Evolutionary conservation across 371 early-diverging fungal genomes (phyloP), one percentile per base, ranked within the genome.

Genomic region (Zychaea mexicana): DNA sequence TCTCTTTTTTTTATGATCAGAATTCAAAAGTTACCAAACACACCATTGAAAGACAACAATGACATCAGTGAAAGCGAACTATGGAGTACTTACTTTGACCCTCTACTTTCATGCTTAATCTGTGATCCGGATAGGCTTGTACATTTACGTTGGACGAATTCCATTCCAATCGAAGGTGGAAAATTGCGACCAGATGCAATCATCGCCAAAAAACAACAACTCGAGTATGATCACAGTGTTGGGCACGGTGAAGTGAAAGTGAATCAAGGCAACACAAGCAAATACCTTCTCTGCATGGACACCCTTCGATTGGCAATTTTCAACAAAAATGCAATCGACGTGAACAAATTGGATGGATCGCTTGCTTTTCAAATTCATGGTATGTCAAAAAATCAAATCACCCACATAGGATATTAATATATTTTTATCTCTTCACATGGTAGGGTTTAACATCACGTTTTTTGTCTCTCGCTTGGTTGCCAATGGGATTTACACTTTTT

Each of bases 81-180:
- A 45, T 76, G 76, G 71, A 76, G 57, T 62, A 76, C 66, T 4
- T 72, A 68, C 60, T 72, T 62, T 52, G 76, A 76, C 49, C 72
- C 76, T 21, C 19, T 71, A 24, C 39, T 75, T 24, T 70, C 67
- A 26, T 70, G 68, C 56, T 46, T 72, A 5, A 57, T 70, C 6
- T 52, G 63, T 57, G 68, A 77, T 60, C 70, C 70, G 28, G 65
- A 61, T 28, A 47, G 46, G 33, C 64, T 69, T 13, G 61, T 71
- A 24, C 72, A 68, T 52, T 53, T 73, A 17, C 71, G 64, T 27
- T 72, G 71, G 72, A 70, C 64, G 21, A 69, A 72, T 65, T 17
- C 66, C 33, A 60, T 64, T 13, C 65, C 69, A 52, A 67, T 31
- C 21, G 70, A 47, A 47, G 57, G 57, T 58, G 67, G 65, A n/a